These are phyloP conservation scores for Diplocarpon mali DNA, from an alignment of 2,329 filamentous ascomycete genomes.

Conservation along the genomic window DNA sequence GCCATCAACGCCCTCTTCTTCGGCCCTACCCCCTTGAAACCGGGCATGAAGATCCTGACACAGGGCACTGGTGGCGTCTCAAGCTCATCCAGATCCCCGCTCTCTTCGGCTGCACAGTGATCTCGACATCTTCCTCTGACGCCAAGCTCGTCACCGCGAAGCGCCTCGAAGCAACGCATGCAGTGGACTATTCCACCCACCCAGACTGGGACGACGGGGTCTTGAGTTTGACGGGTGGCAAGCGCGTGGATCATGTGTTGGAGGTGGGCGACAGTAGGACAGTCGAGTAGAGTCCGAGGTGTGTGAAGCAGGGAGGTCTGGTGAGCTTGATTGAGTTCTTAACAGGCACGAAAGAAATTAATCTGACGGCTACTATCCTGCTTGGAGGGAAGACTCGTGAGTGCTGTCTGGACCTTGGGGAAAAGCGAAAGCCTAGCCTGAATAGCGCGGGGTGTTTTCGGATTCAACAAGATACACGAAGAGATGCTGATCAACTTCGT, in stretches of 20 bases:
- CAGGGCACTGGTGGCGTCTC: slow-evolving; percentile 29
- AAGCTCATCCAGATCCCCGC: slow-evolving; percentile 14
- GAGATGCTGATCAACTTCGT: slow-evolving; percentile 1
- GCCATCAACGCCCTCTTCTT: slow-evolving; percentile 2
- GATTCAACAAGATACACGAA: neutral
- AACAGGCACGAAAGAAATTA: neutral
- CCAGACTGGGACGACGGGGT: slow-evolving; percentile 40
- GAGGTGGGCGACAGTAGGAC: slow-evolving; percentile 35
- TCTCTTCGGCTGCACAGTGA: neutral
- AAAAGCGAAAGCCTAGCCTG: neutral
- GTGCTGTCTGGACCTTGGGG: neutral
- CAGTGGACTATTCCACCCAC: slow-evolving; percentile 25
- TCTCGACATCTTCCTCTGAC: neutral
- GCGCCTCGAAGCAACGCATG: neutral
- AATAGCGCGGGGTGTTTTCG: slow-evolving; percentile 3
- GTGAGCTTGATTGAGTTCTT: slow-evolving; percentile 4
- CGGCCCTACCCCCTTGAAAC: slow-evolving; percentile 25
- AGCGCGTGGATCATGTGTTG: slow-evolving; percentile 42
- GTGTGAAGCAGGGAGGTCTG: slow-evolving; percentile 1
- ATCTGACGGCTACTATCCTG: neutral
- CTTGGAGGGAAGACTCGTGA: slow-evolving; percentile 3
- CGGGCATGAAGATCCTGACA: slow-evolving; percentile 30
- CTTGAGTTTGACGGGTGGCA: slow-evolving; percentile 32
- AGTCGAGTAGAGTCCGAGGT: neutral
- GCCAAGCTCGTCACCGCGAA: neutral